Evolutionary conservation across 2,329 filamentous ascomycete genomes (phyloP).

Genomic region (Hawksworthiomyces lignivorus): DNA sequence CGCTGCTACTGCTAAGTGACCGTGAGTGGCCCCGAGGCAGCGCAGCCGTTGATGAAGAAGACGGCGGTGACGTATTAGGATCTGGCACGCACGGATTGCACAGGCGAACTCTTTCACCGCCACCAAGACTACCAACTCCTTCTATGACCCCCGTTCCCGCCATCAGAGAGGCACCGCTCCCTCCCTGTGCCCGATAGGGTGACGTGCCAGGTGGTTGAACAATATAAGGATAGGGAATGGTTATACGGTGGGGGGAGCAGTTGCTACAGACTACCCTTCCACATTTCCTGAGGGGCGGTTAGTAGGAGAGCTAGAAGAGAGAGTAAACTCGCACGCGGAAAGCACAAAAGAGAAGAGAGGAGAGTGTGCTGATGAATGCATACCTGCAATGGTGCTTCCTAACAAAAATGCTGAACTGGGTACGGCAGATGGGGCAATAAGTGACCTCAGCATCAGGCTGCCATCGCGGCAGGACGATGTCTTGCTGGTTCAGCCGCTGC

Average conservation of each 20-base stretch:
- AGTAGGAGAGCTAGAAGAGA: neutral
- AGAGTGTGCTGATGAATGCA: conserved; percentile 15
- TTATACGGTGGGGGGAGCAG: conserved; percentile 91
- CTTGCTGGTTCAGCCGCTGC: conserved; percentile 15
- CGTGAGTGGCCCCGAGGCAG: neutral
- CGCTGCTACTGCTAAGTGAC: conserved; percentile 1
- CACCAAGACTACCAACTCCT: conserved; percentile 39
- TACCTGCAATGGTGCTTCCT: conserved; percentile 89
- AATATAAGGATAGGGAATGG: conserved; percentile 88
- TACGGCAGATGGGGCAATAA: conserved; percentile 75
- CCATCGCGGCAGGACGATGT: conserved; percentile 66
- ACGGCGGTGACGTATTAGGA: conserved; percentile 49
- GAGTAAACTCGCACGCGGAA: neutral
- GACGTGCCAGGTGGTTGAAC: conserved; percentile 60
- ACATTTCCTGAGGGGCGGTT: conserved; percentile 58
- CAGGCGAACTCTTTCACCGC: conserved; percentile 50
- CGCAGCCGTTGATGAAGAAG: neutral
- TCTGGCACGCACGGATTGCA: conserved; percentile 58
- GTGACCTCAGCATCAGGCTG: conserved; percentile 80
- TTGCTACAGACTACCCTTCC: conserved; percentile 82
- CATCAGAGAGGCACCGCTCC: neutral
- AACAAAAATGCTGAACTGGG: conserved; percentile 74
- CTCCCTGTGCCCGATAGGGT: conserved; percentile 25
- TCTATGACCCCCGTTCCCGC: conserved; percentile 21
- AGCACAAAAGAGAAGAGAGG: neutral